phyloP scores from a whole-genome alignment of 1,139 yeast genomes.

The Debaryomyces robertsiae region DNA sequence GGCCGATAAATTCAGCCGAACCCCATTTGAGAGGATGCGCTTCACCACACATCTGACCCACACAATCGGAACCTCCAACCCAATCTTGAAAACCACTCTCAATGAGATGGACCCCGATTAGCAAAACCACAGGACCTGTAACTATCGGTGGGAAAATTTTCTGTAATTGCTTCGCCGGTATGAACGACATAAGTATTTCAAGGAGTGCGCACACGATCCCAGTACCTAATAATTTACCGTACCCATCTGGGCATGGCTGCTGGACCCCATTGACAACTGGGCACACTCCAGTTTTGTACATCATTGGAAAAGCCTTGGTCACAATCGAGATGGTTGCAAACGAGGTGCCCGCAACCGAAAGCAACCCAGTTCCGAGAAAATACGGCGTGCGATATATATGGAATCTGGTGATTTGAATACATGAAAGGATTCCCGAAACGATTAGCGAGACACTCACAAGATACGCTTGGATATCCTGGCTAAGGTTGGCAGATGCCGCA shows the following conservation, averaged over 20 bases:
- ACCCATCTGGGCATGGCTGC: conserved; percentile 85
- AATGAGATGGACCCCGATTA: conserved; percentile 73
- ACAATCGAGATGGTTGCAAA: conserved; percentile 87
- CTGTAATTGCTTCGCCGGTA: conserved; percentile 72
- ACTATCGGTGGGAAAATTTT: conserved; percentile 84
- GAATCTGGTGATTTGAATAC: conserved; percentile 79
- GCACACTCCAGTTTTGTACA: conserved; percentile 76
- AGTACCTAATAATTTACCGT: conserved; percentile 83
- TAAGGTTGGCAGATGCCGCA: conserved; percentile 60
- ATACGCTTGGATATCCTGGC: conserved; percentile 55
- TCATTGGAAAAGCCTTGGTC: conserved; percentile 70
- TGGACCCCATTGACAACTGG: conserved; percentile 62
- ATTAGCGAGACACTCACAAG: conserved; percentile 78
- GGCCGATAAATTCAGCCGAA: conserved; percentile 79
- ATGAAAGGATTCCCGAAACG: conserved; percentile 71
- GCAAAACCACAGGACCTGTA: conserved; percentile 87
- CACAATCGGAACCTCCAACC: conserved; percentile 86
- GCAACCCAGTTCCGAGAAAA: conserved; percentile 81
- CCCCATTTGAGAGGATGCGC: conserved; percentile 70
- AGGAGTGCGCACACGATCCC: conserved; percentile 75
- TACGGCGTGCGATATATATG: conserved; percentile 72
- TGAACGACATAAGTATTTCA: conserved; percentile 70
- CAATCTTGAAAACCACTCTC: conserved; percentile 77
- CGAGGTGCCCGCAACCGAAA: conserved; percentile 87
- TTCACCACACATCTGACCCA: conserved; percentile 35